Evolutionary conservation across 805 yeast genomes (phyloP).

Genomic region (Saccharomycopsis fibuligera): DNA sequence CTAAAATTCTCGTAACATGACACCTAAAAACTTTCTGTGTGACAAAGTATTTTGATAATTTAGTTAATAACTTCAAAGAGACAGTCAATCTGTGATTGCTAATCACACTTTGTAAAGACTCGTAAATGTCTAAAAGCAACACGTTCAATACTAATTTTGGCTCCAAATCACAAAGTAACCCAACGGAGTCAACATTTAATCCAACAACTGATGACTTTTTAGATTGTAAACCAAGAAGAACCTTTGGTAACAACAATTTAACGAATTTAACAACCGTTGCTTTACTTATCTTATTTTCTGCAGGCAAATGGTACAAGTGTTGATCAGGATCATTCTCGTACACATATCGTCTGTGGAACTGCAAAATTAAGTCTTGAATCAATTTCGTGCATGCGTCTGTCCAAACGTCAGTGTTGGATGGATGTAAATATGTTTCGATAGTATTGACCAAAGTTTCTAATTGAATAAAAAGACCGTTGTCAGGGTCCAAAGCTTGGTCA

Average conservation of each 20-base stretch:
- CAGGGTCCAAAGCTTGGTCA: conserved; percentile 29
- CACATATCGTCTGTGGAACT: conserved; percentile 52
- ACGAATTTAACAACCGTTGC: conserved; percentile 40
- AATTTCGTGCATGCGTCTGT: conserved; percentile 60
- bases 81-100: conserved; percentile 75
- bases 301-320: conserved; percentile 27
- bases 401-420: conserved; percentile 93
- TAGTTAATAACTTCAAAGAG: conserved; percentile 62
- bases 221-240: conserved; percentile 71
- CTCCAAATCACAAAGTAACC: conserved; percentile 55
- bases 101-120: conserved; percentile 55
- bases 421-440: conserved; percentile 78
- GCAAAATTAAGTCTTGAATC: conserved; percentile 50
- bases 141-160: conserved; percentile 49
- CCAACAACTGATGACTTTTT: conserved; percentile 53
- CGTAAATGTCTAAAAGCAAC: conserved; percentile 67
- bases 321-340: conserved; percentile 36
- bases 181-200: conserved; percentile 52
- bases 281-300: conserved; percentile 32
- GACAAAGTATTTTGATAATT: conserved; percentile 62
- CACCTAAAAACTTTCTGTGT: conserved; percentile 57
- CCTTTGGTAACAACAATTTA: conserved; percentile 45
- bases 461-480: conserved; percentile 43
- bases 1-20: conserved; percentile 70
- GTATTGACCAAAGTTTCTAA: conserved; percentile 57